Evolutionary conservation across 2,329 filamentous ascomycete genomes (phyloP), one percentile per base, ranked within the genome.

Genomic region (Claviceps purpurea): DNA sequence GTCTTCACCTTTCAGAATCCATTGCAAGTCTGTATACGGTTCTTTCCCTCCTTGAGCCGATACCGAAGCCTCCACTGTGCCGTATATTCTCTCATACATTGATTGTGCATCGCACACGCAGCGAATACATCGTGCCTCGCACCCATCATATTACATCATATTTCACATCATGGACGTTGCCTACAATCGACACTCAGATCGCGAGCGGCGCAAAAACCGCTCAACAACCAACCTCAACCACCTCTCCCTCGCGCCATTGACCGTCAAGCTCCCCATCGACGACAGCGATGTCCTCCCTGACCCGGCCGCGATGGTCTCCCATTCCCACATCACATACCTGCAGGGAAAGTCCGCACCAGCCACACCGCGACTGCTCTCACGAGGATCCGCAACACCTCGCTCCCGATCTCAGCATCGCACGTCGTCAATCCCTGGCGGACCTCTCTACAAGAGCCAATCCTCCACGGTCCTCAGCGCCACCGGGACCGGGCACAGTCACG

Each of bases 171-270:
- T 83, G 79, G 80, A 83, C 57, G 70, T 75, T 56, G 76, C 77
- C 54, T 82, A 79, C 64, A 79, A 78, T 56, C 79, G 79, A 57
- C 77, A 82, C 61, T 70, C 78, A 50, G 75, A 74, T 58, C 73
- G 76, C 57, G 70, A 74, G 45, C 73, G 78, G 54, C 77, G 77
- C 56, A 78, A 80, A 66, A 77, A 75, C 60, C 74, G 76, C 58
- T 82, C 80, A 22, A 73, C 73, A 30, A 77, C 74, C 48, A 81
- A 76, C 64, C 68, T 82, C 56, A 76, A 77, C 60, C 76, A 81
- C 59, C 73, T 82, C 54, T 74, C 77, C 14, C 78, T 84, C 54
- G 81, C 78, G n/a, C 81, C 81, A 30, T 68, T 85, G 51, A 84
- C 81, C 24, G 73, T 76, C 50, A 78, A 77, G 61, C 71, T 84